Base-by-base conservation (phyloP, 345 rosid species). In the Barbarea vulgaris region DNA sequence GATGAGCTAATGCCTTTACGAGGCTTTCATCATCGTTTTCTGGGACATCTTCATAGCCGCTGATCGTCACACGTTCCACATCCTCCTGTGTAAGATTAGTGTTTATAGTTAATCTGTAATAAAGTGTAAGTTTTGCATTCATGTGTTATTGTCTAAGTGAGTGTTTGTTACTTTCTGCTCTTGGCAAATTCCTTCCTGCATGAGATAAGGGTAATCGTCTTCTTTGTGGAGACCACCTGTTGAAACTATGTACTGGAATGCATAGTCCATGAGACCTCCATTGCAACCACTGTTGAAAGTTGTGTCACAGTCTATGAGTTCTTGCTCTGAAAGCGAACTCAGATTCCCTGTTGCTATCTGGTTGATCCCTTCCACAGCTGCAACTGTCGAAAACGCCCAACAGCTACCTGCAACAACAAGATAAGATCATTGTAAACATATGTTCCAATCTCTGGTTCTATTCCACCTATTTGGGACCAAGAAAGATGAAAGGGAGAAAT, bases 261-360 rank as follows among this genome's bases (percentile, higher is more conserved):
- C 98, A 55, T 90, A 84, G 80, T 93, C 98, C 97, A 93, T 90
- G 13, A 91, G 87, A 68, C 98, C 98, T 44, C 98, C 98, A 15
- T 86, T 84, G 85, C 98, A 91, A 18, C 98, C 98, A 46, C 81
- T 86, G 88, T 93, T 87, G 13, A 57, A 12, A 18, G 73, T 9
- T 1, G 73, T 84, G 72, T 91, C 97, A 44, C 98, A 93, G 72
- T 93, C 97, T 25, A 93, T 86, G 83, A 91, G 84, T 81, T 93
- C 97, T 73, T 93, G 98, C 73, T 93, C 97, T 0, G 98, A 93
- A 34, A 91, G 79, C 1, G 84, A 56, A 50, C 88, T 84, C 27
- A 93, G 65, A 15, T 91, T 84, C 27, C 96, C 96, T 0, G 92
- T 91, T 36, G 86, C 81, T n/a, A 93, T 91, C 80, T 91, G 87